A percentile compares a stretch with the other conserved stretches of the same genome.
These are phyloP conservation scores for Clausena lansium DNA, from an alignment of 345 rosid species.

Conservation along the genomic window DNA sequence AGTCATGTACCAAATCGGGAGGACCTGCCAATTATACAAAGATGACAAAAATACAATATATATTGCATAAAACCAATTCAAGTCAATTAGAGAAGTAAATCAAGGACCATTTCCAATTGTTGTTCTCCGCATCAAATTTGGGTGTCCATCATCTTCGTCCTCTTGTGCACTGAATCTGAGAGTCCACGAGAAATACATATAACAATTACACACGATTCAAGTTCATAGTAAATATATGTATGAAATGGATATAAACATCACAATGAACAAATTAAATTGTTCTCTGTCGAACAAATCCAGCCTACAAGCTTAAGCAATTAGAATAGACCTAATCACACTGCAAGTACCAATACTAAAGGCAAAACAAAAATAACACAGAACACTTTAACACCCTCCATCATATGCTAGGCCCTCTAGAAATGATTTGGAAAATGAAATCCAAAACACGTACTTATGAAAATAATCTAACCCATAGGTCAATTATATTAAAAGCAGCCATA, in stretches of 20 bases:
- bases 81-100: slow-evolving; percentile 16
- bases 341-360: not conserved
- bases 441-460: not conserved
- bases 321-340: not conserved
- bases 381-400: not conserved
- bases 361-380: not conserved
- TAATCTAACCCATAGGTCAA: not conserved
- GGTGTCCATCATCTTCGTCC: slow-evolving; percentile 73
- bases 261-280: not conserved
- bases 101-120: slow-evolving; percentile 92
- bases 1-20: slow-evolving; percentile 79
- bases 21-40: slow-evolving; percentile 54
- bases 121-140: slow-evolving; percentile 67
- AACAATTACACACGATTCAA: not conserved
- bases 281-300: not conserved
- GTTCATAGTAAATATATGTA: not conserved
- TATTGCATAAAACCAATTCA: slow-evolving; percentile 21
- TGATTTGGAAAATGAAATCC: not conserved
- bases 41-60: slow-evolving; percentile 22
- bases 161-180: slow-evolving; percentile 83
- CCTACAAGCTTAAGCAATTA: not conserved
- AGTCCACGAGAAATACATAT: not conserved
- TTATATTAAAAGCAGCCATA: not conserved
- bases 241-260: not conserved
- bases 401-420: not conserved